Evolutionary conservation across 2,329 filamentous ascomycete species (phyloP), one percentile per base, ranked within the genome.

Genomic region (Tolypocladium ophioglossoides): DNA sequence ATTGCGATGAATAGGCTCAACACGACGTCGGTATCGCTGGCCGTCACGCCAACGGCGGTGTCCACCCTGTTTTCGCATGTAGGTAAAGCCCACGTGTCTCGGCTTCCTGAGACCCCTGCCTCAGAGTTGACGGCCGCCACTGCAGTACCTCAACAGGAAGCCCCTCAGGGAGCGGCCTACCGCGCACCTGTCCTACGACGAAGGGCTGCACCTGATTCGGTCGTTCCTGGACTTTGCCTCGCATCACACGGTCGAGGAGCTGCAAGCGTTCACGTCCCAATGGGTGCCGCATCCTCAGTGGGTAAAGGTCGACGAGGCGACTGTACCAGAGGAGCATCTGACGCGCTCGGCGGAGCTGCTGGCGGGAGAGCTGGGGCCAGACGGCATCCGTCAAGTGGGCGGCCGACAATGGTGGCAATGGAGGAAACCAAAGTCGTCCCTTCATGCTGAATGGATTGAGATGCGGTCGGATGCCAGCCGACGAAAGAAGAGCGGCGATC

Each of bases 371-470:
- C 76, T 97, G n/a, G 91, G 91, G 0, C 76, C 80, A 0, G 80
- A 86, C 30, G 92, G 91, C 3, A 78, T 91, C 58, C 78, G 81
- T 52, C 79, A 80, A 59, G 84, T 95, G 47, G 94, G 94, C 41
- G 94, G 94, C 3, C 78, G 80, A 63, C 80, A 84, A 57, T 91
- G 94, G 94, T 91, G 92, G 92, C 82, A 90, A 71, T 96, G 91
- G 91, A 80, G 89, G 52, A 80, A 83, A 53, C 80, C 82, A 5
- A 78, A 82, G 30, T 78, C 73, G 49, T 77, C 83, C 1, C 73
- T 96, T 32, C 83, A 84, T 63, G 91, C 87, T 0, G 92, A 99
- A 67, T 97, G 91, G 92, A 89, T 99, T 61, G 94, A 97, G 76
- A 96, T 96, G 91, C 85, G 83, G 60, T 78, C 83, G 52, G 87